A percentile compares a stretch with the other conserved stretches of the same genome.
Conservation (phyloP, 2,329 filamentous ascomycete species). For the Pseudomassariella vexata region DNA sequence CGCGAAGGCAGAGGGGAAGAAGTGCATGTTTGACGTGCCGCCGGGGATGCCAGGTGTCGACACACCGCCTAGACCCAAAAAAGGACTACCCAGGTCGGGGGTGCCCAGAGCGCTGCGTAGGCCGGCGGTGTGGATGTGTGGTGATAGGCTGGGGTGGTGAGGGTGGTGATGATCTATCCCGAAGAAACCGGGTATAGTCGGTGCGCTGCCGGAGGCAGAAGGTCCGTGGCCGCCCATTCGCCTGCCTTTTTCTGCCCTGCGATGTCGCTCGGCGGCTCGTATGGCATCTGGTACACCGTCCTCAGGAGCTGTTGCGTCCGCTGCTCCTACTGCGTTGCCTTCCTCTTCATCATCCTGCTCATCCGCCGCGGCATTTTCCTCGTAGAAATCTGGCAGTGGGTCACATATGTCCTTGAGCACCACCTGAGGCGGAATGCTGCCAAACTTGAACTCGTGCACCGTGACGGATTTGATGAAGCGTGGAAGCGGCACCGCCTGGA, state of each 20-base stretch:
- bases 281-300: constrained; percentile 25
- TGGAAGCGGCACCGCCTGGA: constrained; percentile 84
- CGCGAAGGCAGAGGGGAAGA: constrained; percentile 74
- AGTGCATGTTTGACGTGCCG: constrained; percentile 71
- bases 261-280: constrained; percentile 26
- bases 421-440: constrained; percentile 72
- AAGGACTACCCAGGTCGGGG: constrained; percentile 48
- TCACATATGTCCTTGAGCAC: constrained; percentile 97
- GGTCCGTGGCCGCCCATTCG: constrained; percentile 11
- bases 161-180: constrained; percentile 15
- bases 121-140: constrained; percentile 34
- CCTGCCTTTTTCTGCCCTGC: constrained; percentile 25
- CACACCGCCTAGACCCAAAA: constrained; percentile 44
- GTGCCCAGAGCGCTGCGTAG: constrained; percentile 24
- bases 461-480: constrained; percentile 96
- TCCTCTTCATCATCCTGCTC: constrained; percentile 46
- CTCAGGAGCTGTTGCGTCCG: constrained; percentile 1
- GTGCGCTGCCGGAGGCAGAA: constrained; percentile 11
- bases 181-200: no score
- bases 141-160: constrained; percentile 21
- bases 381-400: constrained; percentile 93
- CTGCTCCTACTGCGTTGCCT: constrained; percentile 15
- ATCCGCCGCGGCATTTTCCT: constrained; percentile 64
- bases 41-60: constrained; percentile 61
- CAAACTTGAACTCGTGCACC: constrained; percentile 92